These are phyloP conservation scores for Gyrodon lividus DNA, from an alignment of 768 basidiomycete species.

Conservation along the genomic window DNA sequence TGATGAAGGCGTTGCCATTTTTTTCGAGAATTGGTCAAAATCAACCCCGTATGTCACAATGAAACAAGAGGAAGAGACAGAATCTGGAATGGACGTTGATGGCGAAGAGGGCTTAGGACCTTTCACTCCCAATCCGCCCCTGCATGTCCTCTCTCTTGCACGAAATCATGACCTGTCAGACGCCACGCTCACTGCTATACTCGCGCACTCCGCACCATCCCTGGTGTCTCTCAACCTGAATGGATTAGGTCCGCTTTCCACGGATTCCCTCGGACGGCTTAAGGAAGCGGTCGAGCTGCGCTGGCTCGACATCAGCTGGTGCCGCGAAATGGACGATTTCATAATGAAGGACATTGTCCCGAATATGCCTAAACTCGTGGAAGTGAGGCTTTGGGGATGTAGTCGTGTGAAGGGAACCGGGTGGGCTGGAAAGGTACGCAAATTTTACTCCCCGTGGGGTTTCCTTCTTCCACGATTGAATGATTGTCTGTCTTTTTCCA, in stretches of 20 bases:
- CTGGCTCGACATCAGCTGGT: slow-evolving; percentile 82
- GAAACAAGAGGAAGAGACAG: slow-evolving; percentile 9
- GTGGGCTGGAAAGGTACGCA: slow-evolving; percentile 44
- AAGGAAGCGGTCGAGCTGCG: slow-evolving; percentile 42
- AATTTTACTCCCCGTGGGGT: not conserved
- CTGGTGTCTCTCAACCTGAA: slow-evolving; percentile 71
- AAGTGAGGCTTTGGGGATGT: slow-evolving; percentile 57
- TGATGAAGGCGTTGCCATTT: slow-evolving; percentile 63
- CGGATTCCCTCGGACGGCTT: slow-evolving; percentile 43
- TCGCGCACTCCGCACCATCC: slow-evolving; percentile 61
- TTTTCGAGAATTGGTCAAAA: slow-evolving; percentile 60
- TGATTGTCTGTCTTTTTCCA: slow-evolving; percentile 10
- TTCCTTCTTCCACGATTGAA: not conserved
- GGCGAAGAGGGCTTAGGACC: not conserved
- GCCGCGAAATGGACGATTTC: slow-evolving; percentile 80
- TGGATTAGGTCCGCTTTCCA: slow-evolving; percentile 64
- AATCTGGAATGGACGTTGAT: slow-evolving; percentile 23
- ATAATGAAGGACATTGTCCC: slow-evolving; percentile 68
- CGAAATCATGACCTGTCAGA: slow-evolving; percentile 57
- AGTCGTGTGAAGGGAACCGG: slow-evolving; percentile 46
- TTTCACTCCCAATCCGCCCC: slow-evolving; percentile 40
- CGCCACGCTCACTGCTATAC: slow-evolving; percentile 56
- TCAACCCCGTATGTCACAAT: slow-evolving; percentile 12
- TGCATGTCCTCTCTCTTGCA: slow-evolving; percentile 56
- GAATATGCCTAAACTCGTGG: slow-evolving; percentile 38